Evolutionary conservation across 768 basidiomycete species (phyloP).

Genomic region (Lactarius hengduanensis): DNA sequence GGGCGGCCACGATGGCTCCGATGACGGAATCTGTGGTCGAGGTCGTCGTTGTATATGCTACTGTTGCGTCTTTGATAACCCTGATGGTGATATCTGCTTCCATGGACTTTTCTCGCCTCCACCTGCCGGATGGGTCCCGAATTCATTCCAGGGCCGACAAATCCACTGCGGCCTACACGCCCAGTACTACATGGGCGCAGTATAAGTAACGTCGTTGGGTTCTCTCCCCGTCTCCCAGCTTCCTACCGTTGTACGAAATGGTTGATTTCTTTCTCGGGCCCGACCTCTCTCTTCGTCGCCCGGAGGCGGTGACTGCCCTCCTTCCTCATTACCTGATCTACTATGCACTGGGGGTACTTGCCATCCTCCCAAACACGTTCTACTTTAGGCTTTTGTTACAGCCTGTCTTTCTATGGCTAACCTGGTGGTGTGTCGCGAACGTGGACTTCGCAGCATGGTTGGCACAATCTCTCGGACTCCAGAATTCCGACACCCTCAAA

Average conservation of each 20-base stretch:
- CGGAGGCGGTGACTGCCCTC: not conserved
- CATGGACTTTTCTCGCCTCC: not conserved
- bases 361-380: conserved; percentile 12
- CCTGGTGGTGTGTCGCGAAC: not conserved
- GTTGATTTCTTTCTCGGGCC: not conserved
- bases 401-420: conserved; percentile 4
- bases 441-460: conserved; percentile 7
- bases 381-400: conserved; percentile 2
- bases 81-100: not conserved
- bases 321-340: conserved; percentile 10
- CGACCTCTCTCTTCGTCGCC: conserved; percentile 8
- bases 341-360: conserved; percentile 14
- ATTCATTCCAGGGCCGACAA: not conserved
- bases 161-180: not conserved
- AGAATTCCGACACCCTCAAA: not conserved
- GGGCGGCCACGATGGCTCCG: no score
- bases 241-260: not conserved
- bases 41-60: no score
- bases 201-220: no score
- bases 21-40: no score
- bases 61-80: no score
- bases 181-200: not conserved
- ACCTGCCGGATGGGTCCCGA: not conserved
- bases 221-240: no score
- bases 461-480: not conserved